Percentiles rank a stretch among this genome's conserved stretches.
phyloP scores from a whole-genome alignment of 2,329 filamentous ascomycete genomes.

The Macroventuria anomochaeta region DNA sequence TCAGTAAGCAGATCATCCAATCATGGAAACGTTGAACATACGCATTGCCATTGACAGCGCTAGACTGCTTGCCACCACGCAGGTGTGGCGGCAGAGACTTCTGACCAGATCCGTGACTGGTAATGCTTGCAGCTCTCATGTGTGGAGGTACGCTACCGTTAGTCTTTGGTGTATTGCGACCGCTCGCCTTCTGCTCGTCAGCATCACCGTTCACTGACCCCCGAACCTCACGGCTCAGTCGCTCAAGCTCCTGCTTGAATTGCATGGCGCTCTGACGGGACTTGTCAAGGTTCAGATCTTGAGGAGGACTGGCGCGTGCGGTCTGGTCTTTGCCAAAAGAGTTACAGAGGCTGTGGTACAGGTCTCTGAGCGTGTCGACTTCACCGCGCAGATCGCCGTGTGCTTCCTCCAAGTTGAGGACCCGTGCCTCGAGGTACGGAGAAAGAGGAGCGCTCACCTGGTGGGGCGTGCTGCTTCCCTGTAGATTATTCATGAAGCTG shows the following conservation, averaged over 20 bases:
- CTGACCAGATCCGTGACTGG: slow-evolving; percentile 6
- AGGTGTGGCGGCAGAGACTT: slow-evolving; percentile 30
- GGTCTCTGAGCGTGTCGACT: slow-evolving; percentile 23
- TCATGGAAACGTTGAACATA: not conserved
- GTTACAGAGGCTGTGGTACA: slow-evolving; percentile 23
- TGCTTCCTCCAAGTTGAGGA: slow-evolving; percentile 26
- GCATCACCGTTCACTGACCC: slow-evolving; percentile 12
- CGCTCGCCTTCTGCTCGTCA: slow-evolving; percentile 20
- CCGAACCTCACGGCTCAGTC: slow-evolving; percentile 19
- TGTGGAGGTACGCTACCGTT: slow-evolving; percentile 16
- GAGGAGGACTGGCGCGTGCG: slow-evolving; percentile 25
- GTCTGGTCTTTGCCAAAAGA: slow-evolving; percentile 31
- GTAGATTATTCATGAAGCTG: not conserved
- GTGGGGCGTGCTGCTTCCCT: slow-evolving; percentile 7
- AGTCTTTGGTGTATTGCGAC: slow-evolving; percentile 6
- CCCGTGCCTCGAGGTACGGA: slow-evolving; percentile 26
- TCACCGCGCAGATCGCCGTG: slow-evolving; percentile 23
- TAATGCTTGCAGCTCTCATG: slow-evolving; percentile 2
- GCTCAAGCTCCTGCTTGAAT: slow-evolving; percentile 27
- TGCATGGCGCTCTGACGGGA: slow-evolving; percentile 22
- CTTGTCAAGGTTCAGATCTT: slow-evolving; percentile 11
- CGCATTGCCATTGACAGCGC: not conserved
- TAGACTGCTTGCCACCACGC: slow-evolving; percentile 11
- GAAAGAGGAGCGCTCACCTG: slow-evolving; percentile 24
- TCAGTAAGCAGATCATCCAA: not conserved